Evolutionary conservation across 2,329 filamentous ascomycete genomes (phyloP), one percentile per base, ranked within the genome.

Genomic region (Venturia nashicola): DNA sequence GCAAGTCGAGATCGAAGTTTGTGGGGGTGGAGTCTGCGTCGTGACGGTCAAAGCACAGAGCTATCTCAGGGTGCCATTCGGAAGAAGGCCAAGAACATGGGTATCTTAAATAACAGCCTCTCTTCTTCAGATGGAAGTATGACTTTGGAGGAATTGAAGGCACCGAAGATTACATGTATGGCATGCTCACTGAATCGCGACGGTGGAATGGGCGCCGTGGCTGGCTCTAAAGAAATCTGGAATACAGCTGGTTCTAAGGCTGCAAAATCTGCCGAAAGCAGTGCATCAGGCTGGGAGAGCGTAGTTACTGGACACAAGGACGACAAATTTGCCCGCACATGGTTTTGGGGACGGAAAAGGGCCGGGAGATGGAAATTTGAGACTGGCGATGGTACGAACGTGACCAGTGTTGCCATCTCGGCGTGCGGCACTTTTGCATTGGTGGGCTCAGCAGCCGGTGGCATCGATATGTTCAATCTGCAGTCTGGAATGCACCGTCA

Each of bases 281-380:
- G 86, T 59, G 86, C 86, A 78, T 96, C 92, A 2, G 94, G 94
- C 0, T 99, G 94, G 94, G 95, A 99, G 75, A 97, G 93, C 71
- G 86, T 99, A 7, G 85, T 99, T 2, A 99, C 94, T 4, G 93
- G 91, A 11, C 95, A 99, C 72, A 87, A 87, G 71, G 85, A 88
- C 61, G 93, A 97, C 71, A 83, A 86, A 55, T 89, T 84, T 71
- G 94, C 91, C 20, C 85, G 94, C 62, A 97, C 94, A 1, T 99
- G 94, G 94, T 97, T 97, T 76, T 97, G 94, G 92, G 94, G 93
- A 6, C 87, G 91, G 64, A 97, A 95, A 76, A 86, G 88, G 70
- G 92, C 94, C 60, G 94, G 94, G 12, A 83, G 94, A 67, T 99
- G 94, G 94, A 88, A 89, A 0, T 90, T 99, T 69, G 86, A 89